Conservation (phyloP, 106 monocot genomes). For the Apostasia ramifera region DNA sequence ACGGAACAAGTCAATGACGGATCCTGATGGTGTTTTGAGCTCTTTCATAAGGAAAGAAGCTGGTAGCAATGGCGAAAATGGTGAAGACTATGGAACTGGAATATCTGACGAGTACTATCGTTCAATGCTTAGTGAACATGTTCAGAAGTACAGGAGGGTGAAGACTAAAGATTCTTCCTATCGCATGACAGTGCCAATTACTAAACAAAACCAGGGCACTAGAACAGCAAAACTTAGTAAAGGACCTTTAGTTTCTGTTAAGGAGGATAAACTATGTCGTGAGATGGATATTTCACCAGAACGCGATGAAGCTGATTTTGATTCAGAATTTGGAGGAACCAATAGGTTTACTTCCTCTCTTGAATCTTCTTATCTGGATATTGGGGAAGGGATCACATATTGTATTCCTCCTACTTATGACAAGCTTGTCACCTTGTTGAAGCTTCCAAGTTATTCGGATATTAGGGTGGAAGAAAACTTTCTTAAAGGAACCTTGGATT, state of each 20-base stretch:
- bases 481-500: conserved; percentile 57
- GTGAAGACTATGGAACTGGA: conserved; percentile 33
- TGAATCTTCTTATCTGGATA: conserved; percentile 71
- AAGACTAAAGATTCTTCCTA: conserved; percentile 33
- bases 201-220: conserved; percentile 24
- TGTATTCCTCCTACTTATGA: conserved; percentile 81
- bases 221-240: conserved; percentile 27
- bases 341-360: conserved; percentile 33
- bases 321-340: conserved; percentile 32
- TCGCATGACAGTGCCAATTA: conserved; percentile 18
- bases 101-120: conserved; percentile 83
- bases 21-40: conserved; percentile 34
- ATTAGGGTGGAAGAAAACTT: conserved; percentile 68
- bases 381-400: conserved; percentile 81
- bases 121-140: conserved; percentile 84
- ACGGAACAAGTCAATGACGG: conserved; percentile 28
- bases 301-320: conserved; percentile 31
- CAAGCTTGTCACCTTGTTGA: conserved; percentile 45
- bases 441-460: conserved; percentile 67
- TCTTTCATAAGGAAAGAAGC: conserved; percentile 34
- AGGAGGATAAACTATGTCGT: conserved; percentile 26
- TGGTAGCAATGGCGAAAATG: conserved; percentile 46
- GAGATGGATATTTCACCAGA: conserved; percentile 39
- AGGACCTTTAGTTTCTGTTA: conserved; percentile 29
- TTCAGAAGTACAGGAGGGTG: conserved; percentile 53